Base-by-base conservation (phyloP, 139 green algal genomes). In the Diplosphaera chodatii region DNA sequence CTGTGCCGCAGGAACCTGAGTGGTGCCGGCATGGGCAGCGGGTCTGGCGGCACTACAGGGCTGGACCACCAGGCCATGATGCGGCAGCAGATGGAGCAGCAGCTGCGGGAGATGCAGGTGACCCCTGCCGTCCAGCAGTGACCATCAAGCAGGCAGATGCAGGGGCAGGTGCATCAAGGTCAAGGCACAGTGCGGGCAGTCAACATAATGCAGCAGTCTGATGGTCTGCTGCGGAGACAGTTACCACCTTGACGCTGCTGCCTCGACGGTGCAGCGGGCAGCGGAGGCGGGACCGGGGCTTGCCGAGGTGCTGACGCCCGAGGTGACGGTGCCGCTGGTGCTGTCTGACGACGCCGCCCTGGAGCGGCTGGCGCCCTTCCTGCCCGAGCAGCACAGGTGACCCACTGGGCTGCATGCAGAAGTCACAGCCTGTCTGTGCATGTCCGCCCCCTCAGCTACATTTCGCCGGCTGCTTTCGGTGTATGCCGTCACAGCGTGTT, bases 71-170 rank as follows among this genome's bases (percentile, higher is more conserved):
- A 59, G 48, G 16, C 18, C 13, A 3, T 25, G 48, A 10, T 59
- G 48, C 48, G 48, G 48, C 48, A 59, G 48, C 48, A 59, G 48
- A 59, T 59, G 48, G 48, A 59, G 48, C 48, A 59, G 48, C 48
- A 59, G 48, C 13, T 59, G 48, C 48, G 25, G 48, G 48, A 10
- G 13, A 59, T 59, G 48, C 48, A 59, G 48, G 48, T 59, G 48
- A 59, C n/a, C n/a, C n/a, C n/a, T n/a, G n/a, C n/a, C 13, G 48
- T 23, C 3, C 18, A 23, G 18, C 16, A 18, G 48, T 25, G 22
- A 25, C 25, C 48, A 5, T 4, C 48, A 23, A 27, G 48, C 48
- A 59, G 18, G 48, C 48, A 59, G 48, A 23, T 21, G 48, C 48
- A n/a, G 48, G 16, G 18, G 10, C 48, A 59, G 37, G 10, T 21